phyloP scores from a whole-genome alignment of 1,284 basidiomycete genomes.

The Coniophora puteana region DNA sequence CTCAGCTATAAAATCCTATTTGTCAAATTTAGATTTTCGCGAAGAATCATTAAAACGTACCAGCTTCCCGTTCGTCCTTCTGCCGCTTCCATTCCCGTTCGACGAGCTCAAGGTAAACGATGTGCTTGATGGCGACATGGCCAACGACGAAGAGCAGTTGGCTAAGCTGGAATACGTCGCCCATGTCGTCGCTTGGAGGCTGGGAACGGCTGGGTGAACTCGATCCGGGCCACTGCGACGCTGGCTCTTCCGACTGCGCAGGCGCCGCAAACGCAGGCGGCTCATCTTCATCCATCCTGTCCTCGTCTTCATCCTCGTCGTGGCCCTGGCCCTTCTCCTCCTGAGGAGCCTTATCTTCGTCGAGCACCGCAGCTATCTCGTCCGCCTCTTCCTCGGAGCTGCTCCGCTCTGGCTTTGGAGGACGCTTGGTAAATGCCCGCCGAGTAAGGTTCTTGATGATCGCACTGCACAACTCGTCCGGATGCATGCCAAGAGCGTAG shows the following conservation, averaged over 20 bases:
- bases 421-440: conserved; percentile 58
- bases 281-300: conserved; percentile 52
- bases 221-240: conserved; percentile 10
- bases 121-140: conserved; percentile 96
- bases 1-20: conserved; percentile 39
- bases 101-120: conserved; percentile 95
- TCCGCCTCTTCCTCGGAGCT: conserved; percentile 8
- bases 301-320: conserved; percentile 32
- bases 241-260: conserved; percentile 15
- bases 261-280: conserved; percentile 8
- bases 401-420: conserved; percentile 13
- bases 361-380: too few species aligned
- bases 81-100: conserved; percentile 96
- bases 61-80: conserved; percentile 84
- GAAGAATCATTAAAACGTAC: conserved; percentile 37
- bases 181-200: conserved; percentile 39
- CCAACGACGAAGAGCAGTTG: conserved; percentile 94
- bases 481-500: conserved; percentile 92
- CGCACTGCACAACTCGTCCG: conserved; percentile 80
- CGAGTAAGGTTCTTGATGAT: conserved; percentile 82
- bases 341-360: conserved; percentile 2
- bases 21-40: neutral
- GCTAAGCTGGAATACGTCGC: conserved; percentile 83
- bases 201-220: conserved; percentile 7
- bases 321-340: conserved; percentile 9